Evolutionary conservation across 2,329 filamentous ascomycete genomes (phyloP), one percentile per base, ranked within the genome.

Genomic region (Talaromyces islandicus): DNA sequence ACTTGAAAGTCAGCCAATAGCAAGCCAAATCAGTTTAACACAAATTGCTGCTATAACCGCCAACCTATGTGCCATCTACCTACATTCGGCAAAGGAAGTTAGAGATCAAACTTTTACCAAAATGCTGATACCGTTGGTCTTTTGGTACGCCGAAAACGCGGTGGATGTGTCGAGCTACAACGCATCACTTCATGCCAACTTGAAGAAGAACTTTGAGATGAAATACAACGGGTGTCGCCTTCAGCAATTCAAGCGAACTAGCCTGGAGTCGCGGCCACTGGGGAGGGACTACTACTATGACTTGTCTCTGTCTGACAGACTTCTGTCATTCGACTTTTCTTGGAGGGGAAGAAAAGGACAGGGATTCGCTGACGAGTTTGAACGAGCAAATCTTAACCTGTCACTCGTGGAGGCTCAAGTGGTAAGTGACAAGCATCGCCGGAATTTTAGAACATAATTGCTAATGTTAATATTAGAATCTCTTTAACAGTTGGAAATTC

Each of bases 391-490:
- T 73, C 79, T 89, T 63, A 97, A 99, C 73, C 74, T 99, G 57
- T 96, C 92, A 25, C 80, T 96, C 35, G 91, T 99, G 35, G 92
- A 97, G 72, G 90, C 93, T 25, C 92, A 99, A 77, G 88, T 94
- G 65, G 87, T 90, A 80, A 76, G 87, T 72, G 30, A 41, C 19
- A 9, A 55, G 46, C 38, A 41, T 27, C 29, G 1, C 56, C 30
- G 32, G 48, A 58, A 43, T 60, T 55, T 46, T 51, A 66, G 77
- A 68, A 78, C 65, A 52, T 25, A 14, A 24, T 12, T 19, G 24
- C 60, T 60, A 65, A 64, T 53, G 24, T 32, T 19, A 43, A 11
- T 56, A 21, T 14, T 68, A 91, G 88, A 84, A 86, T 50, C 84
- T 99, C 19, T 88, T 97, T 64, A 87, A 91, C 67, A 89, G 91